Evolutionary conservation across 2,329 filamentous ascomycete species (phyloP).

Genomic region (Diplocarpon rosae): DNA sequence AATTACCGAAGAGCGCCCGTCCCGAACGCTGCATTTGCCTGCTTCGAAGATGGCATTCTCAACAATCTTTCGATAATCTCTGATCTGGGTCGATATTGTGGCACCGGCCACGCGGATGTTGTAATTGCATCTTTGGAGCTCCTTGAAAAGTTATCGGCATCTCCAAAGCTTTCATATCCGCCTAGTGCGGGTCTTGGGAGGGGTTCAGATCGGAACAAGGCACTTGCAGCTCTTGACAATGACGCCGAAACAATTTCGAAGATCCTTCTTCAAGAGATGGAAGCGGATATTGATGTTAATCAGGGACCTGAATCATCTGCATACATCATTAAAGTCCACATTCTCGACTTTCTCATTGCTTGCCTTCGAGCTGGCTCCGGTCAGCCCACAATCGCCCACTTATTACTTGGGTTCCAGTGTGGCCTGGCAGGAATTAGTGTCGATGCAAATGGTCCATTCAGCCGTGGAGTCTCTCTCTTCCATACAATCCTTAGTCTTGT

Average conservation of each 20-base stretch:
- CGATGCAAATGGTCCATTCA: conserved; percentile 58
- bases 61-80: conserved; percentile 70
- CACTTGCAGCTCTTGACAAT: conserved; percentile 78
- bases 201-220: conserved; percentile 58
- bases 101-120: conserved; percentile 69
- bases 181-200: conserved; percentile 16
- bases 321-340: conserved; percentile 72
- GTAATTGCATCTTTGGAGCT: conserved; percentile 72
- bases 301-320: conserved; percentile 57
- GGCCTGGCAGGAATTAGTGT: conserved; percentile 59
- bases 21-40: conserved; percentile 66
- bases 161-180: conserved; percentile 42
- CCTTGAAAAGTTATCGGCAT: conserved; percentile 76
- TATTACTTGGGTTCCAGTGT: conserved; percentile 80
- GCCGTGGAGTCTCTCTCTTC: conserved; percentile 64
- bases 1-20: conserved; percentile 49
- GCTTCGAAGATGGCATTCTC: conserved; percentile 84
- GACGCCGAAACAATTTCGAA: conserved; percentile 71
- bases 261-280: conserved; percentile 59
- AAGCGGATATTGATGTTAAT: conserved; percentile 60
- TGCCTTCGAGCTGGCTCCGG: conserved; percentile 66
- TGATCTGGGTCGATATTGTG: conserved; percentile 77
- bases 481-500: conserved; percentile 69
- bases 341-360: conserved; percentile 75
- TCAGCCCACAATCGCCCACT: conserved; percentile 78